Conservation (phyloP, 2,329 filamentous ascomycete genomes). For the Arthroderma sp. region DNA sequence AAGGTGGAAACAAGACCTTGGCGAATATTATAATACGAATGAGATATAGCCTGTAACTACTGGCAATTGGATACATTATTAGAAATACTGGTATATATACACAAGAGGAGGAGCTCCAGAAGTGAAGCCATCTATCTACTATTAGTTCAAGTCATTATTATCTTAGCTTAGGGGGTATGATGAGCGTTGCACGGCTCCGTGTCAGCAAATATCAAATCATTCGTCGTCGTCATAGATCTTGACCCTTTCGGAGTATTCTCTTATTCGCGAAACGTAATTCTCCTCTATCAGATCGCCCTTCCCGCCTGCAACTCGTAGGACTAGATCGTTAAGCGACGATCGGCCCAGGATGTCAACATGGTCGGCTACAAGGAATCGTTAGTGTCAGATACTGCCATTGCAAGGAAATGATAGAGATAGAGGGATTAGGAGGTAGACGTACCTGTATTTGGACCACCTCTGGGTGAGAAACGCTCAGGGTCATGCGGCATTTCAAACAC, state of each 20-base stretch:
- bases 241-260: constrained; percentile 68
- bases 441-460: constrained; percentile 55
- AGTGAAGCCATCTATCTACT: too few relatives aligned
- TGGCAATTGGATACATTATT: too few relatives aligned
- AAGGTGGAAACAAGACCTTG: too few relatives aligned
- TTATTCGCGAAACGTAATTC: constrained; percentile 67
- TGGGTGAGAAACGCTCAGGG: constrained; percentile 77
- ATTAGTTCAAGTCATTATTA: too few relatives aligned
- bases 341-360: constrained; percentile 93
- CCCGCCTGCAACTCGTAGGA: constrained; percentile 74
- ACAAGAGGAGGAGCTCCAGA: too few relatives aligned
- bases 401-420: background rate
- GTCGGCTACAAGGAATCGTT: constrained; percentile 50
- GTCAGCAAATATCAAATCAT: too few relatives aligned
- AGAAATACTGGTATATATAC: too few relatives aligned
- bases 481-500: constrained; percentile 96
- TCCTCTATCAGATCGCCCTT: constrained; percentile 67
- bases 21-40: too few relatives aligned
- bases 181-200: too few relatives aligned
- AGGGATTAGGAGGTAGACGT: constrained; percentile 11
- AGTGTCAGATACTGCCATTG: background rate
- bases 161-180: too few relatives aligned
- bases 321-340: constrained; percentile 77
- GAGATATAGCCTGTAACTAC: too few relatives aligned
- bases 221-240: constrained; percentile 57